Conservation (phyloP, 2,329 filamentous ascomycete genomes). For the Clathrospora elynae region DNA sequence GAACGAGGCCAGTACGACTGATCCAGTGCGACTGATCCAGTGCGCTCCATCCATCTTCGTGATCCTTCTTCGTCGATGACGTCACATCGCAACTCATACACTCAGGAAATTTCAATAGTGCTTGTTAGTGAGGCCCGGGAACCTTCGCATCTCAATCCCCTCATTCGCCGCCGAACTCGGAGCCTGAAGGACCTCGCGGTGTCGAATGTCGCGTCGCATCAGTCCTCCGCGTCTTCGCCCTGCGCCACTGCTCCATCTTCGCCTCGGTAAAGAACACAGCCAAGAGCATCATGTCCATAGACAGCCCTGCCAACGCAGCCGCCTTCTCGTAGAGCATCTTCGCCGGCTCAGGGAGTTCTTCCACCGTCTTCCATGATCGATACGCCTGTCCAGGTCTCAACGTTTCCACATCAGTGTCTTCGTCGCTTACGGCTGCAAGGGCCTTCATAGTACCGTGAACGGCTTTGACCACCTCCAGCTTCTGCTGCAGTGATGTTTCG, state of each 20-base stretch:
- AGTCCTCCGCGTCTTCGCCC: constrained; percentile 15
- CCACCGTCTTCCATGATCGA: constrained; percentile 53
- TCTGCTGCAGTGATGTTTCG: constrained; percentile 36
- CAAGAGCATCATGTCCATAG: constrained; percentile 56
- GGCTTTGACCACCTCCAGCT: constrained; percentile 47
- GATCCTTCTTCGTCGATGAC: too few relatives aligned
- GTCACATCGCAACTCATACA: too few relatives aligned
- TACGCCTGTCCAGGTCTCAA: constrained; percentile 58
- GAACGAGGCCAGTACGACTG: too few relatives aligned
- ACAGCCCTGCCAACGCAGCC: constrained; percentile 57
- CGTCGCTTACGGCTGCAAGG: constrained; percentile 47
- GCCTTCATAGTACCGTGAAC: constrained; percentile 52
- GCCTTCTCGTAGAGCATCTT: constrained; percentile 58
- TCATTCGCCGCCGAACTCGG: too few relatives aligned
- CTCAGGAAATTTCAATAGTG: too few relatives aligned
- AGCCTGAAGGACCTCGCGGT: too few relatives aligned
- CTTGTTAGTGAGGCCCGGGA: too few relatives aligned
- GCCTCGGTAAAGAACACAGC: constrained; percentile 58
- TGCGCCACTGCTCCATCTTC: constrained; percentile 34
- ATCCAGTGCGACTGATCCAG: too few relatives aligned
- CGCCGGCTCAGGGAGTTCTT: constrained; percentile 54
- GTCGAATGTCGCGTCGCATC: background rate
- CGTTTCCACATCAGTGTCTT: constrained; percentile 30
- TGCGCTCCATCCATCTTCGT: too few relatives aligned
- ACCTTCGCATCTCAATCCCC: too few relatives aligned